Evolutionary conservation across 495 filamentous ascomycete species (phyloP).

Genomic region (Lepidopterella palustris): DNA sequence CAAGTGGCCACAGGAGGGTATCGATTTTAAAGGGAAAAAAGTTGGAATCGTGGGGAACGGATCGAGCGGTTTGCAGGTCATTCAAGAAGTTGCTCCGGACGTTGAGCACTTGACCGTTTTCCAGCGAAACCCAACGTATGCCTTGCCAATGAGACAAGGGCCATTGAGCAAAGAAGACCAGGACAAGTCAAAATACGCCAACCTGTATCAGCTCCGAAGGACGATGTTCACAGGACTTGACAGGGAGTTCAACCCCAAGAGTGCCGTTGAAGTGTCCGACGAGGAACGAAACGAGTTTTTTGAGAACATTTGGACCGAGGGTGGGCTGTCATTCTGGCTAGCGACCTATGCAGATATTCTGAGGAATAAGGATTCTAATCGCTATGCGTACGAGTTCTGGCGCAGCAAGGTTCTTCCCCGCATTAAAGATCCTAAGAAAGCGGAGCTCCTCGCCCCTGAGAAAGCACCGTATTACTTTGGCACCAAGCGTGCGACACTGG

Average conservation of each 20-base stretch:
- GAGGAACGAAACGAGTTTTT: conserved; percentile 25
- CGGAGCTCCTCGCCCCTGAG: conserved; percentile 33
- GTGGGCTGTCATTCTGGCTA: conserved; percentile 33
- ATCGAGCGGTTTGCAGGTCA: conserved; percentile 7
- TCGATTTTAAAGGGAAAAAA: conserved; percentile 6
- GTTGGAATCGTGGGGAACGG: conserved; percentile 13
- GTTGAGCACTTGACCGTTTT: conserved; percentile 7
- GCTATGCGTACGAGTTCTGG: conserved; percentile 32
- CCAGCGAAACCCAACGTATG: conserved; percentile 1
- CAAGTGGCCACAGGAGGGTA: conserved; percentile 11
- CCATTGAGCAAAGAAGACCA: not conserved
- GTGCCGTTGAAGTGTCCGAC: not conserved
- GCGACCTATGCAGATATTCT: conserved; percentile 34
- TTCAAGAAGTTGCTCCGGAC: conserved; percentile 1
- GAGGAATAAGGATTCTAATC: conserved; percentile 28
- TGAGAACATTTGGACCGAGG: conserved; percentile 33
- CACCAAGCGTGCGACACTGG: conserved; percentile 30
- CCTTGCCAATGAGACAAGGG: conserved; percentile 10
- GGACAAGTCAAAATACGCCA: not conserved
- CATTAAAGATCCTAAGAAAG: conserved; percentile 30
- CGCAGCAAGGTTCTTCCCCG: conserved; percentile 31
- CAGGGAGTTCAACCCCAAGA: conserved; percentile 3
- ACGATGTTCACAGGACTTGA: conserved; percentile 7
- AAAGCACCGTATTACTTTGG: conserved; percentile 31
- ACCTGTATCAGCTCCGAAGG: not conserved